Conservation (phyloP, 2,329 filamentous ascomycete genomes). For the Rachicladosporium sp. region DNA sequence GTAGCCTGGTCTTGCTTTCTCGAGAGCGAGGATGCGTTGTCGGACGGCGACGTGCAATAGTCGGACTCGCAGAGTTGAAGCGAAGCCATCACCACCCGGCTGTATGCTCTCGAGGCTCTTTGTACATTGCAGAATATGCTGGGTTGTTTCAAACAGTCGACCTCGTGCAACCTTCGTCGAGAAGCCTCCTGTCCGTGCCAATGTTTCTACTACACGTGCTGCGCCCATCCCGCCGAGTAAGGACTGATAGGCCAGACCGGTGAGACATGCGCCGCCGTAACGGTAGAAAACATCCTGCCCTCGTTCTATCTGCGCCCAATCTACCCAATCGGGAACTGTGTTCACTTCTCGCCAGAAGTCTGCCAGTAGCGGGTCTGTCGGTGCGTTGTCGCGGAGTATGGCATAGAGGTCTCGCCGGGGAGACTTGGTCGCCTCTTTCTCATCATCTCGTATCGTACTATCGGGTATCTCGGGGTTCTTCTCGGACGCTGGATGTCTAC, state of each 20-base stretch:
- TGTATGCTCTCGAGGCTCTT: constrained; percentile 51
- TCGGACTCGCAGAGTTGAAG: constrained; percentile 54
- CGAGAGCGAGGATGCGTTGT: constrained; percentile 49
- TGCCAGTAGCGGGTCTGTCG: constrained; percentile 42
- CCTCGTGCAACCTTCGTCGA: constrained; percentile 53
- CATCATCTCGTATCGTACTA: constrained; percentile 3
- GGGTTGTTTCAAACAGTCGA: constrained; percentile 59
- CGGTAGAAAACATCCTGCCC: constrained; percentile 69
- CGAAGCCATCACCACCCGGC: constrained; percentile 54
- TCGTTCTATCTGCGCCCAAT: constrained; percentile 62
- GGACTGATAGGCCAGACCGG: constrained; percentile 51
- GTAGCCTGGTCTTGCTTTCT: constrained; percentile 45
- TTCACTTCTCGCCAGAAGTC: constrained; percentile 56
- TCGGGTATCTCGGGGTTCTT: constrained; percentile 12
- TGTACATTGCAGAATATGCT: constrained; percentile 63
- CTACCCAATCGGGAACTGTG: constrained; percentile 59
- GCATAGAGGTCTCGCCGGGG: constrained; percentile 48
- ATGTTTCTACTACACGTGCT: constrained; percentile 59
- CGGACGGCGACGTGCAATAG: constrained; percentile 58
- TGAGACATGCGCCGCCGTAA: constrained; percentile 56
- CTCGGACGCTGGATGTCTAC: constrained; percentile 14
- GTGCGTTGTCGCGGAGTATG: constrained; percentile 47
- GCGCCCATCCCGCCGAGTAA: constrained; percentile 60
- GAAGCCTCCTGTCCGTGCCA: constrained; percentile 64
- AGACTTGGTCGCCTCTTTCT: constrained; percentile 17